These are phyloP conservation scores for Kodamaea suecica DNA, from an alignment of 1,139 yeast species.

Conservation along the genomic window DNA sequence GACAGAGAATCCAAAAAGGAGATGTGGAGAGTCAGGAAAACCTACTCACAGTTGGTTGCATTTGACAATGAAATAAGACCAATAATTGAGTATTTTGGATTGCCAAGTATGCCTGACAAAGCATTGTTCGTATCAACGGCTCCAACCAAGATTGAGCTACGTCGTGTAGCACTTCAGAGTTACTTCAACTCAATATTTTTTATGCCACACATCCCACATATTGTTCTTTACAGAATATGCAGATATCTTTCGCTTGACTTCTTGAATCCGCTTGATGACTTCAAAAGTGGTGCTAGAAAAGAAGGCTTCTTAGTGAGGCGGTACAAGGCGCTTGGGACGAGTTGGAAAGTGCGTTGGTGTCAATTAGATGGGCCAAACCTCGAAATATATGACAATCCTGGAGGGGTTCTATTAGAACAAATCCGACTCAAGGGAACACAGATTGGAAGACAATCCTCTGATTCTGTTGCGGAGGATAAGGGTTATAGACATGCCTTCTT, in stretches of 20 bases:
- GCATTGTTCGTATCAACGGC: slow-evolving; percentile 52
- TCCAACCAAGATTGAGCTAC: slow-evolving; percentile 63
- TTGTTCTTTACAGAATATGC: slow-evolving; percentile 54
- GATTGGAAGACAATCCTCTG: slow-evolving; percentile 62
- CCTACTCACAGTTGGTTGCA: slow-evolving; percentile 50
- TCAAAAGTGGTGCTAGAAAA: slow-evolving; percentile 53
- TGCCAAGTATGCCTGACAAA: slow-evolving; percentile 64
- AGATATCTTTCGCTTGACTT: slow-evolving; percentile 68
- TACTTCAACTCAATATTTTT: slow-evolving; percentile 59
- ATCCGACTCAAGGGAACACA: slow-evolving; percentile 58
- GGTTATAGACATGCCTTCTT: slow-evolving; percentile 79
- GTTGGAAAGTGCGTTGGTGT: slow-evolving; percentile 77
- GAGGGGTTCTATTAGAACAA: slow-evolving; percentile 56
- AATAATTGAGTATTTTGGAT: slow-evolving; percentile 52
- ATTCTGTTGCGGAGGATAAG: slow-evolving; percentile 60
- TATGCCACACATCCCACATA: slow-evolving; percentile 61
- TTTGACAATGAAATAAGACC: slow-evolving; percentile 59
- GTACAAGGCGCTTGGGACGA: slow-evolving; percentile 52
- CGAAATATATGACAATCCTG: slow-evolving; percentile 59
- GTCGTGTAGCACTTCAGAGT: slow-evolving; percentile 54
- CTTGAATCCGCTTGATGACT: slow-evolving; percentile 60
- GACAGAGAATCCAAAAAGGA: slow-evolving; percentile 61
- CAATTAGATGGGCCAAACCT: slow-evolving; percentile 63
- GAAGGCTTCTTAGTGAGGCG: slow-evolving; percentile 71
- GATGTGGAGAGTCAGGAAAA: slow-evolving; percentile 70